phyloP scores from a whole-genome alignment of 176 grass and related monocot genomes.

The Aegilops longissima region DNA sequence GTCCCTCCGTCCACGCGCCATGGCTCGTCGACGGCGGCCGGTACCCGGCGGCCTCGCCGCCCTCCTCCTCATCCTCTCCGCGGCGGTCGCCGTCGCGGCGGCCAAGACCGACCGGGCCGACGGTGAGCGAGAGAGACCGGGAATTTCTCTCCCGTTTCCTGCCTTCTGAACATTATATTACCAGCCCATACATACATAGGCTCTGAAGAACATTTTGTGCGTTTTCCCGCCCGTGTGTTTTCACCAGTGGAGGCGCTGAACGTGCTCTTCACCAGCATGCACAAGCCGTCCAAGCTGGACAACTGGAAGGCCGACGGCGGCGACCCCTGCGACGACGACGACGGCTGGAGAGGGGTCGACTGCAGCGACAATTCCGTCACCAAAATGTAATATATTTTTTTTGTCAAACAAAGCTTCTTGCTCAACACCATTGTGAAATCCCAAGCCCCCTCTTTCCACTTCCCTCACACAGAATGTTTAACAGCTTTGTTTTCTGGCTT shows the following conservation, averaged over 20 bases:
- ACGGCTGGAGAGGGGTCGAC: constrained; percentile 65
- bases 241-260: constrained; percentile 73
- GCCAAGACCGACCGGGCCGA: constrained; percentile 70
- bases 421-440: no score
- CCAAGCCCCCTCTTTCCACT: no score
- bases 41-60: not conserved
- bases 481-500: not conserved
- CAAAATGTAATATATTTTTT: constrained; percentile 37
- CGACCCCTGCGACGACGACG: constrained; percentile 62
- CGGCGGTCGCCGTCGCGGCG: not conserved
- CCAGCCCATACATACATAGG: not conserved
- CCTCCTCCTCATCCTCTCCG: not conserved
- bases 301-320: constrained; percentile 68
- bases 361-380: constrained; percentile 81
- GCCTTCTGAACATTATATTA: no score
- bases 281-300: constrained; percentile 59
- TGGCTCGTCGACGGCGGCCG: constrained; percentile 37
- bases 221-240: not conserved
- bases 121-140: constrained; percentile 28
- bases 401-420: no score
- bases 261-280: constrained; percentile 79
- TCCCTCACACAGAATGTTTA: not conserved
- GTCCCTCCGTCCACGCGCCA: constrained; percentile 13
- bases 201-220: not conserved
- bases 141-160: not conserved